These are phyloP conservation scores for Huntiella abstrusa DNA, from an alignment of 2,329 filamentous ascomycete species.

Conservation along the genomic window DNA sequence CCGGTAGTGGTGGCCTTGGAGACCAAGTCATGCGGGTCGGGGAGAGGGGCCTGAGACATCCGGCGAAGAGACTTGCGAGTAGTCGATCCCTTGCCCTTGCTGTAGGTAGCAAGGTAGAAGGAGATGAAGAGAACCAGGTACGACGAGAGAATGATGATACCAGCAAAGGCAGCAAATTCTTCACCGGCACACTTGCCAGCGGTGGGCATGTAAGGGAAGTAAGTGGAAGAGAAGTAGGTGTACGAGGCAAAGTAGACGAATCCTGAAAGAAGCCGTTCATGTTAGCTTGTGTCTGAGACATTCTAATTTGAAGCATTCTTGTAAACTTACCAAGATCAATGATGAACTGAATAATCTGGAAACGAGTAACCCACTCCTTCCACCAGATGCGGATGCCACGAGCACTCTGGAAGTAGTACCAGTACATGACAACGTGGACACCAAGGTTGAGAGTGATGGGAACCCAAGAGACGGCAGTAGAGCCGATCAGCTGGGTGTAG, in stretches of 20 bases:
- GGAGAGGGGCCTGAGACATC: slow-evolving; percentile 48
- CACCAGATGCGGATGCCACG: slow-evolving; percentile 94
- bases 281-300: background rate
- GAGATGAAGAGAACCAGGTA: slow-evolving; percentile 98
- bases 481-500: slow-evolving; percentile 90
- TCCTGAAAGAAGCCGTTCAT: slow-evolving; percentile 28
- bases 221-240: slow-evolving; percentile 88
- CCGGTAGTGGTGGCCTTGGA: slow-evolving; percentile 25
- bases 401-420: slow-evolving; percentile 99
- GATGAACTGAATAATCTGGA: slow-evolving; percentile 93
- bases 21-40: slow-evolving; percentile 52
- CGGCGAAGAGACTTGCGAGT: slow-evolving; percentile 59
- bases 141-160: slow-evolving; percentile 78
- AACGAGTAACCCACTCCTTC: slow-evolving; percentile 98
- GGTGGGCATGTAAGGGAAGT: slow-evolving; percentile 74
- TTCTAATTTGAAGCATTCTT: slow-evolving; percentile 3
- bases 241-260: slow-evolving; percentile 99
- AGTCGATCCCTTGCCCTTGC: slow-evolving; percentile 62
- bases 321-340: slow-evolving; percentile 68
- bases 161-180: slow-evolving; percentile 87
- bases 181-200: slow-evolving; percentile 77
- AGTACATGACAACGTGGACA: slow-evolving; percentile 98
- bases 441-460: slow-evolving; percentile 80
- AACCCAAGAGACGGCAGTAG: slow-evolving; percentile 89
- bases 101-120: slow-evolving; percentile 96